Percentiles rank a stretch among this genome's conserved stretches.
Conservation (phyloP, 805 yeast species). For the Candida verbasci region DNA sequence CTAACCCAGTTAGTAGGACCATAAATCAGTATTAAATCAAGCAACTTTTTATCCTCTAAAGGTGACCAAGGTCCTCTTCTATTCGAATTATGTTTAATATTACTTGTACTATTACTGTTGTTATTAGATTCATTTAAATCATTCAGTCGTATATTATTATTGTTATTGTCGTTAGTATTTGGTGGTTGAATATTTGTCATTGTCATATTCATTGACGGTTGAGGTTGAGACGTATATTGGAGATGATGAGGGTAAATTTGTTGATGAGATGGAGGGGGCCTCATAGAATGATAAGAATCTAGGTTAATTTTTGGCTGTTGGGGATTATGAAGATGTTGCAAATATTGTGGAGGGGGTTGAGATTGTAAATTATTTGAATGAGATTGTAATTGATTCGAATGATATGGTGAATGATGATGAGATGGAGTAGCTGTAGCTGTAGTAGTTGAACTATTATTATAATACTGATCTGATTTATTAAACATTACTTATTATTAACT, state of each 20-base stretch:
- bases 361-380: no score
- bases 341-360: no score
- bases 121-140: neutral
- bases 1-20: slow-evolving; percentile 91
- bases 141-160: neutral
- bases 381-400: no score
- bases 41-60: slow-evolving; percentile 69
- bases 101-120: neutral
- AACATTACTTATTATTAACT: neutral
- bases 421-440: no score
- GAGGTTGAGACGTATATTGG: neutral
- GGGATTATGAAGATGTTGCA: neutral
- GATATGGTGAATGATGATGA: no score
- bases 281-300: slow-evolving; percentile 3
- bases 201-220: slow-evolving; percentile 3
- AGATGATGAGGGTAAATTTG: no score
- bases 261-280: slow-evolving; percentile 5
- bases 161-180: neutral
- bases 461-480: neutral
- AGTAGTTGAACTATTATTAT: slow-evolving; percentile 14
- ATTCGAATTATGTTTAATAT: neutral
- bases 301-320: neutral
- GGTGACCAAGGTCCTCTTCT: slow-evolving; percentile 90
- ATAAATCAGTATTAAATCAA: slow-evolving; percentile 62
- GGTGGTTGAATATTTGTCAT: slow-evolving; percentile 1